Evolutionary conservation across 1,139 yeast species (phyloP).

Genomic region (Starmera stellimalicola): DNA sequence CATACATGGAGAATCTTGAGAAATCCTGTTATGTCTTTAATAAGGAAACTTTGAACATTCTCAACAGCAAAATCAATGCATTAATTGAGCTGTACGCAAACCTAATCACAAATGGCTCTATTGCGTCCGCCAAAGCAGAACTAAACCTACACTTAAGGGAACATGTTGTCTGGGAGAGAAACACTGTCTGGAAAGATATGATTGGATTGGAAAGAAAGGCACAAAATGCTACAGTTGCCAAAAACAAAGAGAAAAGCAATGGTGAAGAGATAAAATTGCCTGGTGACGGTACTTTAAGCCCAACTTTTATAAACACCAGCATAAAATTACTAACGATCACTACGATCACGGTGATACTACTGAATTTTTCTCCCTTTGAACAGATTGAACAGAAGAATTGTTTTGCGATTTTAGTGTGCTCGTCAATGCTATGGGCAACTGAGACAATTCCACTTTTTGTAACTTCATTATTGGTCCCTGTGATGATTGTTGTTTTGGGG

Average conservation of each 20-base stretch:
- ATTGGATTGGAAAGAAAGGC: conserved; percentile 75
- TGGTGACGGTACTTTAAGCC: conserved; percentile 2
- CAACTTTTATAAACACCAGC: conserved; percentile 6
- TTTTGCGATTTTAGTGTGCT: conserved; percentile 68
- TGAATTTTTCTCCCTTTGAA: conserved; percentile 50
- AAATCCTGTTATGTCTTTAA: conserved; percentile 36
- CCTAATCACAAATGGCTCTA: conserved; percentile 24
- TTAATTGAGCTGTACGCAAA: conserved; percentile 41
- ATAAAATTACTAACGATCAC: conserved; percentile 35
- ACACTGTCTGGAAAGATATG: conserved; percentile 96
- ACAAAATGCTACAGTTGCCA: conserved; percentile 39
- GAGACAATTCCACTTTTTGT: conserved; percentile 86
- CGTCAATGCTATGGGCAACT: conserved; percentile 88
- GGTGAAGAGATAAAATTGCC: conserved; percentile 13
- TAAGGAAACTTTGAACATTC: conserved; percentile 30
- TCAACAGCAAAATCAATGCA: conserved; percentile 35
- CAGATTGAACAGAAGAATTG: conserved; percentile 65
- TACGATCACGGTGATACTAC: conserved; percentile 35
- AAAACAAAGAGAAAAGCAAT: conserved; percentile 16
- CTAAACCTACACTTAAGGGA: conserved; percentile 74
- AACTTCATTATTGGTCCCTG: conserved; percentile 74
- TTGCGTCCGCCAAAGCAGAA: conserved; percentile 52
- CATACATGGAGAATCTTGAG: conserved; percentile 35
- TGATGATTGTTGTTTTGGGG: conserved; percentile 63
- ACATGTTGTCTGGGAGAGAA: conserved; percentile 93